Conservation (phyloP, 345 rosid genomes). For the Arabidopsis suecica region DNA sequence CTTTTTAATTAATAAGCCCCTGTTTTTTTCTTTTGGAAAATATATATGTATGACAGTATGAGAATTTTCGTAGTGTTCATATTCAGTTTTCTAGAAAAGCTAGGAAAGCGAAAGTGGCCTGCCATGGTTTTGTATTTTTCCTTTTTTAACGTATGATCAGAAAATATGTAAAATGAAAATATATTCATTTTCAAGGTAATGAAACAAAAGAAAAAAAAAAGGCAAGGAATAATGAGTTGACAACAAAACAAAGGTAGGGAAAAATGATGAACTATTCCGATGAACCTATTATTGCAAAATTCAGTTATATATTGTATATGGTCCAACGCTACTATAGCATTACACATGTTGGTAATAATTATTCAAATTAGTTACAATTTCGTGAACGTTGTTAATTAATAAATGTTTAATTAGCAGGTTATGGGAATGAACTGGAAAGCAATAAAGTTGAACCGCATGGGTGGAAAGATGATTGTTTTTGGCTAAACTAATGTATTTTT, state of each 20-base stretch:
- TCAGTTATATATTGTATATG: constrained; percentile 26
- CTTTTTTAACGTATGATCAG: not conserved
- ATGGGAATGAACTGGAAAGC: constrained; percentile 47
- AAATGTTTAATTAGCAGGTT: constrained; percentile 16
- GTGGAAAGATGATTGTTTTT: constrained; percentile 43
- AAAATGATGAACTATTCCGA: constrained; percentile 1
- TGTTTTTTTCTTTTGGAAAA: not conserved
- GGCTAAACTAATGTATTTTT: constrained; percentile 26
- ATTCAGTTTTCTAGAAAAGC: constrained; percentile 22
- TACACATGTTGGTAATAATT: constrained; percentile 11
- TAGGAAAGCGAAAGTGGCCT: constrained; percentile 12
- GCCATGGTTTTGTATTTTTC: not conserved
- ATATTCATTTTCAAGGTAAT: too few relatives aligned
- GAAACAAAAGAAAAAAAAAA: not conserved
- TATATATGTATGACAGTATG: not conserved
- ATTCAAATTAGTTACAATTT: constrained; percentile 2
- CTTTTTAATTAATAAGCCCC: not conserved
- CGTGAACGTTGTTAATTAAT: constrained; percentile 17
- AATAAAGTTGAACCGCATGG: constrained; percentile 42
- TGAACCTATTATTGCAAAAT: constrained; percentile 19
- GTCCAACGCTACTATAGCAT: constrained; percentile 24
- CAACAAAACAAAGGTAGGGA: constrained; percentile 11
- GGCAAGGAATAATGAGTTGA: constrained; percentile 3
- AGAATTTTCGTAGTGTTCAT: constrained; percentile 15
- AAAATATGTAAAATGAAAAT: not conserved